These are phyloP conservation scores for Aeschynomene evenia DNA, from an alignment of 306 rosid species.

Conservation along the genomic window DNA sequence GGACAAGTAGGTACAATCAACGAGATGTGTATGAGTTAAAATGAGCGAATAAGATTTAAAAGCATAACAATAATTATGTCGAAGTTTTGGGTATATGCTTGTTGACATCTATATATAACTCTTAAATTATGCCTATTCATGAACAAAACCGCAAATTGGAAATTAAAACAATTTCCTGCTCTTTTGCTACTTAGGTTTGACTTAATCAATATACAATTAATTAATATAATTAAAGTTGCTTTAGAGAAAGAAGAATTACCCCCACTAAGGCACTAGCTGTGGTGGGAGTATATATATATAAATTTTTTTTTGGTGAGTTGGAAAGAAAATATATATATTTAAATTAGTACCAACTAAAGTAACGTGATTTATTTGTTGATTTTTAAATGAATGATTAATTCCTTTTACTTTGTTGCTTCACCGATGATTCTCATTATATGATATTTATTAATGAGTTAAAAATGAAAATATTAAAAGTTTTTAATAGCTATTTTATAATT, in stretches of 20 bases:
- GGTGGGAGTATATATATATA: conserved; percentile 22
- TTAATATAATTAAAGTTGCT: conserved; percentile 16
- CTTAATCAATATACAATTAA: conserved; percentile 6
- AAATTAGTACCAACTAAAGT: too few species aligned
- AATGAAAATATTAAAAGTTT: too few species aligned
- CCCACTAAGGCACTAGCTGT: conserved; percentile 22
- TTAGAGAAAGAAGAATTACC: conserved; percentile 21
- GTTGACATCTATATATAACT: not conserved
- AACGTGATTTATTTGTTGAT: not conserved
- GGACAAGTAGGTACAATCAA: not conserved
- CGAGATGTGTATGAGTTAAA: not conserved
- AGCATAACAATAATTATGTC: not conserved
- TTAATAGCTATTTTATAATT: too few species aligned
- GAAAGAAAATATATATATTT: too few species aligned
- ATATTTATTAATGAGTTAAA: too few species aligned
- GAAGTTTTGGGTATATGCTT: not conserved
- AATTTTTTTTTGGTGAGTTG: too few species aligned
- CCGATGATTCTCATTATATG: too few species aligned
- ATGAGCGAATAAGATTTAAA: not conserved
- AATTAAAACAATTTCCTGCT: conserved; percentile 11
- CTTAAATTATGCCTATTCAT: not conserved
- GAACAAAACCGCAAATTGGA: conserved; percentile 22
- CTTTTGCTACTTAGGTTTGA: conserved; percentile 9
- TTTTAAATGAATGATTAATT: not conserved
- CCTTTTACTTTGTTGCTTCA: too few species aligned